These are phyloP conservation scores for Iodosphaeria phyllophila DNA, from an alignment of 2,329 filamentous ascomycete species.

Conservation along the genomic window DNA sequence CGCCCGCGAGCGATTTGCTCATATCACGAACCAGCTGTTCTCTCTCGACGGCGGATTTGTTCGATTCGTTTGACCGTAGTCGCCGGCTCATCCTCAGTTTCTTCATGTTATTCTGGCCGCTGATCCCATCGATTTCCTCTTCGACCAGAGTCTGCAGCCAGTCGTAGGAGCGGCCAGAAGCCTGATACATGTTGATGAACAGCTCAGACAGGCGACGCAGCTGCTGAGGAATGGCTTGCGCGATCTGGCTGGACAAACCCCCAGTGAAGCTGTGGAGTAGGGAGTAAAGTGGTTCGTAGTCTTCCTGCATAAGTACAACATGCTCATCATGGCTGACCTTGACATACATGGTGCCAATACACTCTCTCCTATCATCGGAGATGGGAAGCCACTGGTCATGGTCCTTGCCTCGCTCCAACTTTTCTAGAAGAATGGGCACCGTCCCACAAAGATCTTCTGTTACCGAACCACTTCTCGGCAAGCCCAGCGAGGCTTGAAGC, in stretches of 20 bases:
- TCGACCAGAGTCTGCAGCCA: slow-evolving; percentile 91
- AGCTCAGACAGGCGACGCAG: slow-evolving; percentile 68
- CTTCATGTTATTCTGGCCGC: slow-evolving; percentile 62
- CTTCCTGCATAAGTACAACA: slow-evolving; percentile 67
- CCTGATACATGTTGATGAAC: slow-evolving; percentile 87
- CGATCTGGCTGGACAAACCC: slow-evolving; percentile 70
- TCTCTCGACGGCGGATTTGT: slow-evolving; percentile 42
- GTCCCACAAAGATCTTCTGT: slow-evolving; percentile 43
- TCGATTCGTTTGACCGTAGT: slow-evolving; percentile 51
- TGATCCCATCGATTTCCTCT: slow-evolving; percentile 88
- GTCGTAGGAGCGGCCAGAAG: slow-evolving; percentile 64
- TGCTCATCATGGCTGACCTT: slow-evolving; percentile 74
- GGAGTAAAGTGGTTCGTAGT: slow-evolving; percentile 70
- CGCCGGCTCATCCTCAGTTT: slow-evolving; percentile 54
- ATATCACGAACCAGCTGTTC: slow-evolving; percentile 59
- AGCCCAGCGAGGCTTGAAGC: slow-evolving; percentile 21
- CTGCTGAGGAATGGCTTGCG: slow-evolving; percentile 58
- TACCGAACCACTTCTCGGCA: slow-evolving; percentile 22
- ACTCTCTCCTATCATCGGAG: slow-evolving; percentile 54
- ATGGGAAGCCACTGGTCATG: slow-evolving; percentile 81
- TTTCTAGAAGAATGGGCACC: slow-evolving; percentile 68
- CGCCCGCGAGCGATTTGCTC: slow-evolving; percentile 60
- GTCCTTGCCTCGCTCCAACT: slow-evolving; percentile 58
- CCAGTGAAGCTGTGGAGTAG: slow-evolving; percentile 71
- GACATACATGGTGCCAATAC: slow-evolving; percentile 69